Conservation (phyloP, 768 basidiomycete genomes). For the Termitomyces heimii region DNA sequence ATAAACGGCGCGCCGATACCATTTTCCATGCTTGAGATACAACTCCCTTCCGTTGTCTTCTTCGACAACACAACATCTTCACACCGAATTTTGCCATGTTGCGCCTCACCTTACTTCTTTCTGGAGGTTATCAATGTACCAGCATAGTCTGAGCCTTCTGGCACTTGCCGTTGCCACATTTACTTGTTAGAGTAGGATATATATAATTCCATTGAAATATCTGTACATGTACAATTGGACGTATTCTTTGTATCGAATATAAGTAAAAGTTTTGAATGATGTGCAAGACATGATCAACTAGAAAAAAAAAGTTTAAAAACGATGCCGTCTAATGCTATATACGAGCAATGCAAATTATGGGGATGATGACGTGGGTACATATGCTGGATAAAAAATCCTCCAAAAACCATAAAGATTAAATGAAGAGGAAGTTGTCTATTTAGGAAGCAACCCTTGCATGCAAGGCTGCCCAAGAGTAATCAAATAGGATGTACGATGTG, state of each 20-base stretch:
- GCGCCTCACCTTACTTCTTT: neutral
- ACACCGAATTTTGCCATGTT: neutral
- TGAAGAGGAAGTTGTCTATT: neutral
- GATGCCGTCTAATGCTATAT: constrained; percentile 6
- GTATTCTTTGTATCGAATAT: constrained; percentile 2
- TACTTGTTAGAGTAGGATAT: neutral
- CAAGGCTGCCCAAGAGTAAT: constrained; percentile 1
- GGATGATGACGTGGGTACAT: neutral
- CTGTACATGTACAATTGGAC: constrained; percentile 2
- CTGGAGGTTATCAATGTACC: neutral
- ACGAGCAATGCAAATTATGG: constrained; percentile 1
- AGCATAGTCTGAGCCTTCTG: neutral
- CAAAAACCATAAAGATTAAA: neutral
- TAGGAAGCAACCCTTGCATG: constrained; percentile 1
- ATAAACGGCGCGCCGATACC: neutral
- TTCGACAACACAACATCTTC: constrained; percentile 2
- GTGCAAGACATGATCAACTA: neutral
- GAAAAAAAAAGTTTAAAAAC: neutral
- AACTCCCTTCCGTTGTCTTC: neutral
- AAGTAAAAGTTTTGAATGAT: neutral
- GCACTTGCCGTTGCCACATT: neutral
- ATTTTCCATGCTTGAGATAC: neutral
- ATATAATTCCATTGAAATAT: constrained; percentile 1
- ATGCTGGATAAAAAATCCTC: neutral
- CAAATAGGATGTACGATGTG: neutral